Evolutionary conservation across 352 stramenopile species (phyloP), one percentile per base, ranked within the genome.

Genomic region (Pythium coloratum): DNA sequence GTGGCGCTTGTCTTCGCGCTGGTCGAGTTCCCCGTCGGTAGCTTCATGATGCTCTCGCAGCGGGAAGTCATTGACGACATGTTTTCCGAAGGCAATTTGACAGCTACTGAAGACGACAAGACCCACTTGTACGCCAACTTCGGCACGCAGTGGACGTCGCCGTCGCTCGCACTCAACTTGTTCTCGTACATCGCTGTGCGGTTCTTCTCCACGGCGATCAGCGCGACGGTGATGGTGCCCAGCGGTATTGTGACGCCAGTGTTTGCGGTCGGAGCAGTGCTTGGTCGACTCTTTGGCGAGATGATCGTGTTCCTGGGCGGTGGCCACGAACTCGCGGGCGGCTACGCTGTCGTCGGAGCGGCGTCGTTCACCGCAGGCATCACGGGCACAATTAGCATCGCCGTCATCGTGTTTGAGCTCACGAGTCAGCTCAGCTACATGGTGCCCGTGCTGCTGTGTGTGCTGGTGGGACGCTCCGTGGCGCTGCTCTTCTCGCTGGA

Each of bases 231-330:
- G 26, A 90, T 93, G 50, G 80, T 98, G 3, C 92, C 92, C 4
- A 90, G 89, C 26, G 94, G 94, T 6, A 84, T 98, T 34, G 95
- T 98, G 51, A 97, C 90, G 20, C 93, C 94, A 0, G 79, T 97
- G 24, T 98, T 98, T 66, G 80, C 92, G 4, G 82, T 96, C 33
- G 94, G 94, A n/a, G 88, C 88, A 3, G 83, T 80, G 2, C 68
- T 98, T 18, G 94, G 94, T 4, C 81, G 94, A 8, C 73, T 98
- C 12, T 95, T 97, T 79, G 94, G 94, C 33, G 92, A 98, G 66
- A 71, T 90, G 46, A 73, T 93, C 1, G 75, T 90, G 47, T 73
- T 85, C 20, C 53, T 89, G 1, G 81, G 81, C 13, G 71, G 80
- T 2, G 75, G 77, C n/a, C 69, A 76, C 34, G 76, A 82, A 20